These are phyloP conservation scores for Pinus tabuliformis DNA, from an alignment of 75 land plant genomes.

Conservation along the genomic window DNA sequence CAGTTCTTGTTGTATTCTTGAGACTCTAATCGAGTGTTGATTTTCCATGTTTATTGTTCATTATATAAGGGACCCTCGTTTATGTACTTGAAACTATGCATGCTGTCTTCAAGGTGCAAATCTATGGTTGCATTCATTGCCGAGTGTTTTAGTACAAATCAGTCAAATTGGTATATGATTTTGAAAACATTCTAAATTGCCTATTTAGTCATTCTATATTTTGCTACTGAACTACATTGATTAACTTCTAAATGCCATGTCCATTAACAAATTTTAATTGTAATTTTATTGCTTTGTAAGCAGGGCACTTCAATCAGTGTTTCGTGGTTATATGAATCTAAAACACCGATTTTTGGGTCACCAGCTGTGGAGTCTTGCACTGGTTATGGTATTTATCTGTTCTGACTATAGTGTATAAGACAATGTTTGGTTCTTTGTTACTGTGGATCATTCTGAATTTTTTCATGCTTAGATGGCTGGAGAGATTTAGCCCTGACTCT, in stretches of 20 bases:
- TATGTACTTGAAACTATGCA: not conserved
- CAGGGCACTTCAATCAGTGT: slow-evolving; percentile 35
- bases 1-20: too few relatives aligned
- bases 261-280: not conserved
- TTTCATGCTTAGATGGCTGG: not conserved
- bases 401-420: not conserved
- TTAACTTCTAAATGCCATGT: not conserved
- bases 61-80: not conserved
- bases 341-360: slow-evolving; percentile 77
- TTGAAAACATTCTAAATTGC: not conserved
- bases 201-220: not conserved
- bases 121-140: not conserved
- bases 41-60: not conserved
- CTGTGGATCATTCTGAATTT: not conserved
- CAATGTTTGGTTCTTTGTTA: not conserved
- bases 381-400: slow-evolving; percentile 49
- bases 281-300: not conserved
- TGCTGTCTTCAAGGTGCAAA: not conserved
- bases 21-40: too few relatives aligned
- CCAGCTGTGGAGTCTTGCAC: slow-evolving; percentile 27
- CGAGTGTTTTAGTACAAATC: not conserved
- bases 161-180: not conserved
- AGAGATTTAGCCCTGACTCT: not conserved
- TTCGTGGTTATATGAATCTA: slow-evolving; percentile 49
- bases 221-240: not conserved